A percentile compares a stretch with the other conserved stretches of the same genome.
Conservation (phyloP, 164 flowering plant genomes). For the Protea cynaroides region DNA sequence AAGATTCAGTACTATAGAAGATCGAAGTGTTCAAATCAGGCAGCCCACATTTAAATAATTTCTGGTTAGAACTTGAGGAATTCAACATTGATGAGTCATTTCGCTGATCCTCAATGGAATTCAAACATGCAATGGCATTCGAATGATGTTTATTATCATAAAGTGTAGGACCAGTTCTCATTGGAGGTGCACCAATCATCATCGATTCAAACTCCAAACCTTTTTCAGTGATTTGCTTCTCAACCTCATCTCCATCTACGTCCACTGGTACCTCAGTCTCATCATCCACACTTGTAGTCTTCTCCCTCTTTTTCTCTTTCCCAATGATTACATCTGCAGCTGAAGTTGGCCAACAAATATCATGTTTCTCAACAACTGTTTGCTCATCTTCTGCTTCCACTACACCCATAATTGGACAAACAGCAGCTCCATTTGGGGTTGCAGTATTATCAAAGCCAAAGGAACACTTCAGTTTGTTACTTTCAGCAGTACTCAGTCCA, state of each 20-base stretch:
- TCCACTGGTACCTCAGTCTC: slow-evolving; percentile 43
- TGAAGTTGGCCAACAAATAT: not conserved
- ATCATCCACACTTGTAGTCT: slow-evolving; percentile 18
- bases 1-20: not conserved
- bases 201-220: too few relatives aligned
- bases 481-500: slow-evolving; percentile 20
- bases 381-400: slow-evolving; percentile 11
- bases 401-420: slow-evolving; percentile 8
- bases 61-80: slow-evolving; percentile 10
- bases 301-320: slow-evolving; percentile 1
- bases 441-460: slow-evolving; percentile 17
- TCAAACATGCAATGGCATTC: slow-evolving; percentile 9
- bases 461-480: slow-evolving; percentile 33
- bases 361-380: slow-evolving; percentile 7
- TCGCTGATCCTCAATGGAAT: slow-evolving; percentile 8
- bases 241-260: slow-evolving; percentile 3
- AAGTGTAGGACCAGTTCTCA: not conserved
- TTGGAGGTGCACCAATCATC: slow-evolving; percentile 7
- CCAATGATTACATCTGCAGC: not conserved
- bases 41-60: slow-evolving; percentile 12
- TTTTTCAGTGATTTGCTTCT: slow-evolving; percentile 7
- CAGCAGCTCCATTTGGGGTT: slow-evolving; percentile 14
- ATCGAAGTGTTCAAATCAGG: slow-evolving; percentile 12
- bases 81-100: slow-evolving; percentile 5
- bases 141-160: slow-evolving; percentile 3